Evolutionary conservation across 176 grass and related monocot genomes (phyloP), one percentile per base, ranked within the genome.

Genomic region (bread wheat (Triticum aestivum)): DNA sequence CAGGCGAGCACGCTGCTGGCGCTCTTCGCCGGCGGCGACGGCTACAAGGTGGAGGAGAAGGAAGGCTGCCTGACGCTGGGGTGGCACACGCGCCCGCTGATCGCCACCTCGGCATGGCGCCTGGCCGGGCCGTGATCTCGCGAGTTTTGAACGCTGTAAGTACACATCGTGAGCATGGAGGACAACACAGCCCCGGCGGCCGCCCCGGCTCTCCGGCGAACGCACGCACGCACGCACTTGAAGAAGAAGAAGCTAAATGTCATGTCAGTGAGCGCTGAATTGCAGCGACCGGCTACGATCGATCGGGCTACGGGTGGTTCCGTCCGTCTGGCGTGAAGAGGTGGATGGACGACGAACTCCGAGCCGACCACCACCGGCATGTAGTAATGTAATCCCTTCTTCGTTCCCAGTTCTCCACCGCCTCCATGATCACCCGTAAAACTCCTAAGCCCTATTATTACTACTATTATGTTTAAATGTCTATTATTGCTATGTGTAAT

Each of bases 21-120:
- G 6, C 93, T 98, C 42, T 98, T 94, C 74, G 86, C 91, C 75
- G 91, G 96, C 37, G 96, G 93, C 66, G 96, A 98, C 15, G 96
- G 93, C 24, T 98, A 95, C 92, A 77, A 89, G 70, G 93, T 98
- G 74, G 93, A 98, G 51, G 93, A 98, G 93, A 93, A 92, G 78
- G 96, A 98, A 0, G 93, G 96, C 23, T 98, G 96, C 86, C 87
- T 98, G 65, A 98, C 93, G 0, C 93, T 98, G 3, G 96, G 96
- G 0, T 98, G 96, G 96, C 96, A 92, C 68, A 91, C 93, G 4
- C 89, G 96, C 12, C 88, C 96, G 45, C 93, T 98, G 77, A 96
- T 98, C 79, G 96, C 96, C 70, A 98, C 96, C 23, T 98, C 96
- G 17, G 96, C 96, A 5, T 98, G 96, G 96, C 90, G 90, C 78